Evolutionary conservation across 176 grass and related monocot species (phyloP), one percentile per base, ranked within the genome.

Genomic region (Paspalum vaginatum): DNA sequence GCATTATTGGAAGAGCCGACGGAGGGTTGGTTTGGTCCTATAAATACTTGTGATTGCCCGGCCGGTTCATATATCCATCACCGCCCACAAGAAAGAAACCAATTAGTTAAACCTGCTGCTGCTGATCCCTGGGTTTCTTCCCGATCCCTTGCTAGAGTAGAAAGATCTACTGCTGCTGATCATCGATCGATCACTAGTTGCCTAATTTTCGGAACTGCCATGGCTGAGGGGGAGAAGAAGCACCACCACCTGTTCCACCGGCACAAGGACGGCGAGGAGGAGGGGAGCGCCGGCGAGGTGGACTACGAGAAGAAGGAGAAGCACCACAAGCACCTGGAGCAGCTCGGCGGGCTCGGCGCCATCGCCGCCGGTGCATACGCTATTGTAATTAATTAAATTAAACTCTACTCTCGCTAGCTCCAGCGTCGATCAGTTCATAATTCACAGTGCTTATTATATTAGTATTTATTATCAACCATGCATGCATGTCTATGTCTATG

Each of bases 291-390:
- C 20, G 78, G 67, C 5, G 79, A 78, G 53, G 84, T 93, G 54
- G 84, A 90, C 72, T 77, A 92, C 42, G 63, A 88, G 62, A 90
- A 93, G 77, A 27, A 94, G 72, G 83, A 79, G 86, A 94, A 91
- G 83, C 86, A 88, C 46, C 83, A 94, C 86, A 94, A 94, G 84
- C 92, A 89, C 76, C 56, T 78, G 61, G 92, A 89, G 83, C 83
- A 91, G 18, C 80, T 91, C 25, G 77, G 83, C 40, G 76, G 45
- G 60, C 70, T 94, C 61, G 80, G 86, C 14, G 75, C 86, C 57
- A 4, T 94, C 27, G 88, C 92, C 72, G 89, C 88, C 9, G 88
- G 89, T 61, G 88, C 89, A 41, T 94, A 89, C 73, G 88, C 88
- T 20, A 50, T 91, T 47, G 88, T 93, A 80, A 27, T 24, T 32